Conservation (phyloP, 305 asterid species). For the Fraxinus ornus region DNA sequence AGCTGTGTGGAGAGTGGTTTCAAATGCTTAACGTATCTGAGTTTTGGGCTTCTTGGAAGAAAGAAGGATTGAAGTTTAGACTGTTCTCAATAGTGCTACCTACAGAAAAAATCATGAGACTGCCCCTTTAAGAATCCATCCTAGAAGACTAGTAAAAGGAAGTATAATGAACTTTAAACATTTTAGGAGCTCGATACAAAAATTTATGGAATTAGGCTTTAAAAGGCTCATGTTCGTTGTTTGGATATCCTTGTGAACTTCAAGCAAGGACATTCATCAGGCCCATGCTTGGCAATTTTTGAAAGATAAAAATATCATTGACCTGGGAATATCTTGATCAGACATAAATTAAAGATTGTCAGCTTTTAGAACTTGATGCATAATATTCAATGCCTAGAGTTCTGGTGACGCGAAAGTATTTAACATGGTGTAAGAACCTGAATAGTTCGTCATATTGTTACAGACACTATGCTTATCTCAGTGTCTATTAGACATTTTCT, state of each 20-base stretch:
- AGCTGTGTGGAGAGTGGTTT: neutral
- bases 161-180: neutral
- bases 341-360: neutral
- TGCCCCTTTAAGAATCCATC: neutral
- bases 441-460: neutral
- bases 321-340: neutral
- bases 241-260: neutral
- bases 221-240: neutral
- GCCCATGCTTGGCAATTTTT: neutral
- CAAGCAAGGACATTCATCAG: neutral
- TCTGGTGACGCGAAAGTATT: neutral
- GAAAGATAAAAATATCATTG: neutral
- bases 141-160: neutral
- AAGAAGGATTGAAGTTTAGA: neutral
- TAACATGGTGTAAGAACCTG: neutral
- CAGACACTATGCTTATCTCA: neutral
- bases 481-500: conserved; percentile 5
- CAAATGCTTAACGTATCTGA: neutral
- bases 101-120: neutral
- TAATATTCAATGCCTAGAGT: neutral
- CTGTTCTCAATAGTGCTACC: neutral
- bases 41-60: neutral
- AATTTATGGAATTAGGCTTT: neutral
- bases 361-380: neutral
- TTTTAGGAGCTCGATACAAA: neutral